Conservation (phyloP, 306 rosid species). For the Citrullus mucosospermus region DNA sequence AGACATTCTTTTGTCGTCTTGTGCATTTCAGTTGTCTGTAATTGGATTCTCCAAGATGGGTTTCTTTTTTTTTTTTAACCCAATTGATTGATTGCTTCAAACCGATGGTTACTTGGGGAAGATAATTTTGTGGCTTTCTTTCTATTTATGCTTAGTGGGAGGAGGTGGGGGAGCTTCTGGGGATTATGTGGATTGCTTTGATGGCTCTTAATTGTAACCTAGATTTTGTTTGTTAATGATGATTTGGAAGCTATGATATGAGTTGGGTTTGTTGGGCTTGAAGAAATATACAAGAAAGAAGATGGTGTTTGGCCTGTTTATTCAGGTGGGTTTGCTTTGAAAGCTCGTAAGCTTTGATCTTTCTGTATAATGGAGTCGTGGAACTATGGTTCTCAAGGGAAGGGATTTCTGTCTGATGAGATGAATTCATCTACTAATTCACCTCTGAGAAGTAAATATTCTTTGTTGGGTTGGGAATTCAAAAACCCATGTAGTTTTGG, state of each 20-base stretch:
- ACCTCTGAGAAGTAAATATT: constrained; percentile 31
- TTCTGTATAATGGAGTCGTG: constrained; percentile 63
- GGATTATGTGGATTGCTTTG: not conserved
- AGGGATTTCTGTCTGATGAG: constrained; percentile 40
- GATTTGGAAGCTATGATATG: not conserved
- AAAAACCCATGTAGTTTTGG: constrained; percentile 45
- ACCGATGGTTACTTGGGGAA: not conserved
- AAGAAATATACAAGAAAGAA: not conserved
- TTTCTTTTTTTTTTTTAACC: not conserved
- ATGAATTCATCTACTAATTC: constrained; percentile 31
- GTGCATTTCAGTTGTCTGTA: not conserved
- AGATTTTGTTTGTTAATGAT: not conserved
- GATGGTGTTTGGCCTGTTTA: not conserved
- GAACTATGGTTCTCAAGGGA: constrained; percentile 56
- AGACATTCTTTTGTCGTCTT: constrained; percentile 11
- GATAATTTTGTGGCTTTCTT: not conserved
- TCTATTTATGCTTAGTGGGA: not conserved
- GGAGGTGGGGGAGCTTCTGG: not conserved
- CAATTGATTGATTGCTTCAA: not conserved
- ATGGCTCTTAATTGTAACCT: not conserved
- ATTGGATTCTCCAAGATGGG: constrained; percentile 6
- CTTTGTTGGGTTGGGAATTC: constrained; percentile 51
- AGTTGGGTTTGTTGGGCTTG: constrained; percentile 2
- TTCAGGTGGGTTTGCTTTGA: constrained; percentile 26
- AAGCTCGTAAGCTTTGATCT: constrained; percentile 7